A percentile compares a stretch with the other conserved stretches of the same genome.
These are phyloP conservation scores for Aspergillus cristatus DNA, from an alignment of 495 filamentous ascomycete genomes.

Conservation along the genomic window DNA sequence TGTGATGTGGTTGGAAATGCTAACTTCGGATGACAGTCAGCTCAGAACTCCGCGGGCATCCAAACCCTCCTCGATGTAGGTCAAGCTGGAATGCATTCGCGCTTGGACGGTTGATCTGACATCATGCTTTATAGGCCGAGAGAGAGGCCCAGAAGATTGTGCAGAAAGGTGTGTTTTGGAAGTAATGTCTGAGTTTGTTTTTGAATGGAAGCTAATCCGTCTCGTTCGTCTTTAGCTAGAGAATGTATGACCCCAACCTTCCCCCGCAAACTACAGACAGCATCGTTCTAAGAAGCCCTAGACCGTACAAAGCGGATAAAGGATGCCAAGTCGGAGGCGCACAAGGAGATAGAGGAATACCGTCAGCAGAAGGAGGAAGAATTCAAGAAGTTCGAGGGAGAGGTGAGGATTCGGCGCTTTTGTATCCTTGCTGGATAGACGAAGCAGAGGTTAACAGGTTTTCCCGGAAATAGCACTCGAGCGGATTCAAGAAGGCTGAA, in stretches of 20 bases:
- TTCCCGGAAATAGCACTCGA: conserved; percentile 53
- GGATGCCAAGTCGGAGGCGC: conserved; percentile 88
- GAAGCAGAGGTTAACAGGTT: conserved; percentile 10
- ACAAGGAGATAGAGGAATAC: conserved; percentile 98
- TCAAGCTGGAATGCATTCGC: conserved; percentile 1
- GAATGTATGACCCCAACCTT: conserved; percentile 49
- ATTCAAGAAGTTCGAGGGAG: conserved; percentile 87
- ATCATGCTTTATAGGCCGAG: conserved; percentile 59
- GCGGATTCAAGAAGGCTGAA: conserved; percentile 80
- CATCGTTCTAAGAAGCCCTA: conserved; percentile 36
- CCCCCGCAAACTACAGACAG: neutral
- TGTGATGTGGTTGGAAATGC: conserved; percentile 6
- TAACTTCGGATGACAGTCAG: conserved; percentile 55
- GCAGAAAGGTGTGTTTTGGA: conserved; percentile 61
- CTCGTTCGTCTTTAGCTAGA: conserved; percentile 43
- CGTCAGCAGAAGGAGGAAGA: conserved; percentile 82
- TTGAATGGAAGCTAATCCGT: conserved; percentile 19
- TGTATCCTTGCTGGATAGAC: neutral
- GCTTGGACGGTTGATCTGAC: conserved; percentile 3
- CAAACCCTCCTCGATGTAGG: conserved; percentile 97
- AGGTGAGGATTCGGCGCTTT: conserved; percentile 50
- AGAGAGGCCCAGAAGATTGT: conserved; percentile 99
- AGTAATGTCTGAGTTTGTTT: too few species aligned
- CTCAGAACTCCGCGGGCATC: conserved; percentile 96
- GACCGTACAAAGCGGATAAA: conserved; percentile 96